phyloP scores from a whole-genome alignment of 345 rosid genomes.

The Melastoma malabathricum region DNA sequence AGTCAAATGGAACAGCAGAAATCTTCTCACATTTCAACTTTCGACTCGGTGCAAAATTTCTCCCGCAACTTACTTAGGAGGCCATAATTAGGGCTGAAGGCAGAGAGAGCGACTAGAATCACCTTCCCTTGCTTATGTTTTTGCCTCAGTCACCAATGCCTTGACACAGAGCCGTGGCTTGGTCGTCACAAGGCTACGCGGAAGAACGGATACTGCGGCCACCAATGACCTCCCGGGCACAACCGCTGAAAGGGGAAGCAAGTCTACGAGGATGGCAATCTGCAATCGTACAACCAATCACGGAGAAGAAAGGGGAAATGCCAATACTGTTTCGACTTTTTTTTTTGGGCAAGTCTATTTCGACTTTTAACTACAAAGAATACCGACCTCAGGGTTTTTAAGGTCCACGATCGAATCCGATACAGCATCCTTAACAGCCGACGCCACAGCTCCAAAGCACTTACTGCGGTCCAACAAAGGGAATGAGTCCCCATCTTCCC shows the following conservation, averaged over 20 bases:
- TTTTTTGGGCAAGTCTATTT: too few species aligned
- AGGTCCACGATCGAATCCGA: conserved; percentile 77
- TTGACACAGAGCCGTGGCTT: conserved; percentile 75
- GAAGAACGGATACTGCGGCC: conserved; percentile 72
- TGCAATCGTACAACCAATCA: conserved; percentile 16
- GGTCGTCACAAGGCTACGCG: conserved; percentile 49
- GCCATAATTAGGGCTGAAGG: too few species aligned
- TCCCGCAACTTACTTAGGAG: too few species aligned
- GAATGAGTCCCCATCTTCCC: conserved; percentile 22
- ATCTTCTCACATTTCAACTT: too few species aligned
- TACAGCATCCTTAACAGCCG: conserved; percentile 66
- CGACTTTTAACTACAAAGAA: neutral
- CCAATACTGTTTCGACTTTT: neutral
- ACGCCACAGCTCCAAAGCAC: conserved; percentile 70
- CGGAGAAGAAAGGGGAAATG: conserved; percentile 1
- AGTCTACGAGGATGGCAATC: conserved; percentile 70
- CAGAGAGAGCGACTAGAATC: neutral
- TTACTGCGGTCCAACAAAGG: conserved; percentile 57
- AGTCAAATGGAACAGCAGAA: too few species aligned
- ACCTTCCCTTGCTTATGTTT: conserved; percentile 17
- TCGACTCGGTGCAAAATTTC: too few species aligned
- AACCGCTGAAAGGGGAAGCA: conserved; percentile 74
- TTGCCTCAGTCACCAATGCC: conserved; percentile 39
- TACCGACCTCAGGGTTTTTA: conserved; percentile 66
- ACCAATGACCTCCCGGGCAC: conserved; percentile 41